A percentile compares a stretch with the other conserved stretches of the same genome.
phyloP scores from a whole-genome alignment of 208 protist genomes.

The Wallacemonas rigidus region DNA sequence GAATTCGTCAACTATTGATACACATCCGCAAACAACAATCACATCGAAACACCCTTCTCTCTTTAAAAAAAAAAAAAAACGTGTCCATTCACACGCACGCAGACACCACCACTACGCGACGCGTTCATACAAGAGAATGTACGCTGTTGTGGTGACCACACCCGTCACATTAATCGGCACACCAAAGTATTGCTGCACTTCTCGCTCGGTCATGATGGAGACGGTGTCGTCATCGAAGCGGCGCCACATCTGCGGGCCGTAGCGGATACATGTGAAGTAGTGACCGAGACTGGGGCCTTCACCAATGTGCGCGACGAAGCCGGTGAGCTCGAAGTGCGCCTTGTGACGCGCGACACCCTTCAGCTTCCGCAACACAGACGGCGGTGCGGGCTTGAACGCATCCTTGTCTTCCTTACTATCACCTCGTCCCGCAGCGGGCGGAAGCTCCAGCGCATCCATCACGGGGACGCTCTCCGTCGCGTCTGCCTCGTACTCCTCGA shows the following conservation, averaged over 20 bases:
- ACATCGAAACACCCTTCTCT: not conserved
- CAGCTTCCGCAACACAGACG: conserved; percentile 47
- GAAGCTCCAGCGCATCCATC: conserved; percentile 12
- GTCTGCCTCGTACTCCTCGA: conserved; percentile 76
- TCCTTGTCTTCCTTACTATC: conserved; percentile 20
- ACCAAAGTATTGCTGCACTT: conserved; percentile 86
- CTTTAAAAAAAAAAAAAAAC: not conserved
- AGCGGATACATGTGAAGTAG: conserved; percentile 91
- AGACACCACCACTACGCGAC: conserved; percentile 42
- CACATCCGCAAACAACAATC: too few species aligned
- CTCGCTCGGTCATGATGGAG: conserved; percentile 68
- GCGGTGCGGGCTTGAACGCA: conserved; percentile 37
- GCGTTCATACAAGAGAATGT: conserved; percentile 89
- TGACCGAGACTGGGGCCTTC: conserved; percentile 82
- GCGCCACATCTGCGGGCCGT: conserved; percentile 75
- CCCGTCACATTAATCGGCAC: conserved; percentile 58
- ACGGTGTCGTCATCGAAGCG: conserved; percentile 91
- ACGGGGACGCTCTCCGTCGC: not conserved
- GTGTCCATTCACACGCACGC: too few species aligned
- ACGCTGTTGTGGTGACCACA: conserved; percentile 79
- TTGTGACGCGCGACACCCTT: conserved; percentile 65
- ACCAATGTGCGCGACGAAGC: conserved; percentile 90
- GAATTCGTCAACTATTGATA: too few species aligned
- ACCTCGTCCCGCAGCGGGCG: not conserved
- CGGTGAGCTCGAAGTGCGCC: conserved; percentile 82